These are phyloP conservation scores for Raphanus sativus DNA, from an alignment of 345 rosid genomes.

Conservation along the genomic window DNA sequence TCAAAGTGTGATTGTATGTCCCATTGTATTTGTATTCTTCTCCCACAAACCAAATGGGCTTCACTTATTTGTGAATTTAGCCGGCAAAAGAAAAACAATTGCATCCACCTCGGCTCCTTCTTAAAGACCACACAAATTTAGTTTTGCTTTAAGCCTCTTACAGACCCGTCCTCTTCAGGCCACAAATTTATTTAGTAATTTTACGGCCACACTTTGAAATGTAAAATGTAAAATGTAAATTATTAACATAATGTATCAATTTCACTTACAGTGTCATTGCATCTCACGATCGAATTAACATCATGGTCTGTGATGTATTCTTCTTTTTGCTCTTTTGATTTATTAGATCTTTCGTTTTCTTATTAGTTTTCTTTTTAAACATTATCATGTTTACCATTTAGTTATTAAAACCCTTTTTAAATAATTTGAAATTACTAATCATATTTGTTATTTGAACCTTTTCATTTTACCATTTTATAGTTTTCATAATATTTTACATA, in stretches of 20 bases:
- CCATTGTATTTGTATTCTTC: neutral
- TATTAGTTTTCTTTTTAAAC: too few species aligned
- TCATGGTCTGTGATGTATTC: neutral
- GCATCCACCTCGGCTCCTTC: too few species aligned
- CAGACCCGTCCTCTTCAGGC: too few species aligned
- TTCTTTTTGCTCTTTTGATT: too few species aligned
- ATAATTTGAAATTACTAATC: too few species aligned
- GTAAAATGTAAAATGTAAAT: too few species aligned
- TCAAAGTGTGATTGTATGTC: constrained; percentile 3
- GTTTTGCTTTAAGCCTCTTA: too few species aligned
- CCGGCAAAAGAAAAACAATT: too few species aligned
- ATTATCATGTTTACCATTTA: neutral
- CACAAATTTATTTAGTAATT: too few species aligned
- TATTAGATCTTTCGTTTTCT: neutral
- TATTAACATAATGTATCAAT: neutral
- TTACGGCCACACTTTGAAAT: neutral
- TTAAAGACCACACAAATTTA: too few species aligned
- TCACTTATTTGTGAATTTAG: too few species aligned
- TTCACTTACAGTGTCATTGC: neutral
- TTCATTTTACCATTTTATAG: neutral
- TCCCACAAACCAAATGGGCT: neutral
- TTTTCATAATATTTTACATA: neutral
- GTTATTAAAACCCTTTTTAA: neutral
- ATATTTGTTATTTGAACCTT: neutral
- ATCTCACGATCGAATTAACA: neutral